These are phyloP conservation scores for Phylloporus sp. DNA, from an alignment of 768 basidiomycete species.

Conservation along the genomic window DNA sequence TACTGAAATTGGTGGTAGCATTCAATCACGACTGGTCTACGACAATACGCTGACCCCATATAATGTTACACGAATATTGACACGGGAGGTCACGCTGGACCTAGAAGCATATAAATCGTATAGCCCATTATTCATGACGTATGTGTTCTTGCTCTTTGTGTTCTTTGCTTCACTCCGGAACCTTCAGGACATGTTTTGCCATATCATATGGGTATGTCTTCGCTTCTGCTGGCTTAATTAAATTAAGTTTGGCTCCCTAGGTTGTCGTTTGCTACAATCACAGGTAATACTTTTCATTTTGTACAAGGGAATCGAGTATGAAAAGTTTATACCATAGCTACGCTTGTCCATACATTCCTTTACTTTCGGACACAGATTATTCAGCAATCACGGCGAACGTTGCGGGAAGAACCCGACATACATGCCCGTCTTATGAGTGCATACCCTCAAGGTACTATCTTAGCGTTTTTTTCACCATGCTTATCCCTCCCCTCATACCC, in stretches of 20 bases:
- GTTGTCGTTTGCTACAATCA: conserved; percentile 77
- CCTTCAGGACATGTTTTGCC: conserved; percentile 22
- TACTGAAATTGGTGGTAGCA: conserved; percentile 28
- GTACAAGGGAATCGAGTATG: not conserved
- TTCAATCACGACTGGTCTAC: conserved; percentile 59
- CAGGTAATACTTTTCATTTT: conserved; percentile 37
- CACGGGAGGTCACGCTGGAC: conserved; percentile 50
- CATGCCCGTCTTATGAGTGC: conserved; percentile 78
- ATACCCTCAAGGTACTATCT: conserved; percentile 46
- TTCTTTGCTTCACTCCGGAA: conserved; percentile 3
- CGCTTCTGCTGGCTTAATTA: not conserved
- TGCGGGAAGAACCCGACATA: conserved; percentile 78
- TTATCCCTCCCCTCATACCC: not conserved
- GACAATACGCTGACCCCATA: conserved; percentile 57
- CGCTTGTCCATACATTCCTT: conserved; percentile 37
- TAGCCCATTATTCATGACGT: conserved; percentile 58
- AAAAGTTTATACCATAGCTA: conserved; percentile 15
- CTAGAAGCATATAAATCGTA: conserved; percentile 49
- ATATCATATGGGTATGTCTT: conserved; percentile 29
- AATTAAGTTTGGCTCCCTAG: conserved; percentile 51
- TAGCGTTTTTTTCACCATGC: not conserved
- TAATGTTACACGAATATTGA: conserved; percentile 57
- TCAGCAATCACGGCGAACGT: conserved; percentile 62
- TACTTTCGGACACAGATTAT: conserved; percentile 80
- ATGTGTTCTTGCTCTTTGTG: conserved; percentile 5